Base-by-base conservation (phyloP, 2,329 filamentous ascomycete species). In the Fusarium tricinctum region DNA sequence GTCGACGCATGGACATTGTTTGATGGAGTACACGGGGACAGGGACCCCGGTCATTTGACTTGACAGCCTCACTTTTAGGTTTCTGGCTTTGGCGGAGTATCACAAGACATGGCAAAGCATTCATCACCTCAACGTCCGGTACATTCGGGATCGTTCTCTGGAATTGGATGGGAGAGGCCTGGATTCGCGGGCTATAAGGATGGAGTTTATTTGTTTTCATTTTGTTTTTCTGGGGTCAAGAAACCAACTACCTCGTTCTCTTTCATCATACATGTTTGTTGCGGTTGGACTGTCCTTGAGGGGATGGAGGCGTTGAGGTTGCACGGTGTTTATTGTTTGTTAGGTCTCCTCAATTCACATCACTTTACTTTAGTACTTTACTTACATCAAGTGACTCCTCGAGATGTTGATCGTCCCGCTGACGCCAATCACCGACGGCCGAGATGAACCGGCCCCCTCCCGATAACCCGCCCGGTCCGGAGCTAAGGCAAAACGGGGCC, bases 21-120 rank as follows among this genome's bases (percentile, higher is more conserved):
- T 68, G 59, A 63, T 58, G 72, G 70, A 71, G 72, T 71, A 73
- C 64, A 58, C 63, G 40, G 57, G 60, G 58, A 64, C 62, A 66
- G 65, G 60, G 60, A 63, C 63, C 71, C 65, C 53, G 60, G 65
- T 68, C 65, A 55, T 56, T 70, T 46, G 61, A 62, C 66, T 70
- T 68, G 66, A 73, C 68, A 73, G 62, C 71, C 70, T 74, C 70
- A 69, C 58, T 70, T 71, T 71, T 55, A 43, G 63, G 71, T 47
- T 56, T 33, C 63, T 55, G 66, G 59, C 67, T 73, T 72, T 69
- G 66, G 59, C 45, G 71, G 70, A 74, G 71, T 74, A 74, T 56
- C 56, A 65, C 63, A 70, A 70, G 60, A 70, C 42, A 70, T 58
- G 71, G 62, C 55, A 71, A 68, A 71, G 69, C 70, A 73, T 61